Evolutionary conservation across 805 yeast species (phyloP), one percentile per base, ranked within the genome.

Genomic region (Helenozyma baotianmanensis): DNA sequence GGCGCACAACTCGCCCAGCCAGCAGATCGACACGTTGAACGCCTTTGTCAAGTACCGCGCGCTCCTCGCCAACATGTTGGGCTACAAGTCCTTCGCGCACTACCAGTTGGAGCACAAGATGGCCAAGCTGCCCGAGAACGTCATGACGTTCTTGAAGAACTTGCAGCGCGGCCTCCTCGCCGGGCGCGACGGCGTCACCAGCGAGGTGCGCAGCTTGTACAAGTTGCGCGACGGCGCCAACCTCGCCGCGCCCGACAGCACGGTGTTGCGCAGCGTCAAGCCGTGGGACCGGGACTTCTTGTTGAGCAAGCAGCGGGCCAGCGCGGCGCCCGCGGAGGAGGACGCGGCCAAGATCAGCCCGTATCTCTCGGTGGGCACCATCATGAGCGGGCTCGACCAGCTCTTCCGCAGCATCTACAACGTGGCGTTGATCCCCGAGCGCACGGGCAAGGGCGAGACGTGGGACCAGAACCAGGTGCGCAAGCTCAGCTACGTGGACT

Each of bases 281-380:
- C 96, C 96, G 1, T 92, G 97, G 97, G 97, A 92, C 56, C 72
- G 95, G 40, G 95, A 88, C 42, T 89, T 73, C 38, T 43, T 73
- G 16, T 46, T 64, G 22, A 35, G 44, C 4, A 49, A 54, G 30
- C 38, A 29, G 24, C 64, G 28, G 43, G 57, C 66, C 14, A 50
- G 61, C 15, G 58, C 57, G 29, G 54, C 47, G 27, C 32, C 37
- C 2, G 17, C 30, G 1, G 70, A 67, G 25, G 74, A 72, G 36
- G 8, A 17, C 8, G 19, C 5, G 7, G 8, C 19, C 8, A 8
- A 5, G 8, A 74, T 87, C n/a, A 69, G 79, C 18, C 68, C 78
- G 2, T 85, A 80, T 54, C 82, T 90, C 40, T 82, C 96, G 0
- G 68, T 90, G 5, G 97, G 97, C 3, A 77, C 85, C 1, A 87